Conservation (phyloP, 2,329 filamentous ascomycete species). For the Samsoniella hepiali region DNA sequence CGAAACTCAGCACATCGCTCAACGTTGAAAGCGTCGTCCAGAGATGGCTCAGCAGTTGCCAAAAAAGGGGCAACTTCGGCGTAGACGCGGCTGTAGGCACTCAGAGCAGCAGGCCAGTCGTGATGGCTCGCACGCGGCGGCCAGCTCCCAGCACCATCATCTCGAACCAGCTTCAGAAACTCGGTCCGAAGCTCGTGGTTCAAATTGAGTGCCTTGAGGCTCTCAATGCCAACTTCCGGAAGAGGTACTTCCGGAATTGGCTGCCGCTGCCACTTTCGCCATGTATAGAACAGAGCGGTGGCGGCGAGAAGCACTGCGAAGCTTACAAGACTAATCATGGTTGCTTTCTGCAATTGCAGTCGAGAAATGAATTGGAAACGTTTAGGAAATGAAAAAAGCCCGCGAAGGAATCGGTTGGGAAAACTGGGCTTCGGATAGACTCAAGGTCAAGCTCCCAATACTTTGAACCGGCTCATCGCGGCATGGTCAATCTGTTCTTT, state of each 20-base stretch:
- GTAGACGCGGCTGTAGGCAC: background rate
- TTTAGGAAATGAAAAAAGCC: too few relatives aligned
- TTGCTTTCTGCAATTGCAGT: too few relatives aligned
- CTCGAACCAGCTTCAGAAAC: background rate
- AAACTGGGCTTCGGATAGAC: background rate
- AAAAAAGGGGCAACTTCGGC: background rate
- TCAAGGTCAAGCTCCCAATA: background rate
- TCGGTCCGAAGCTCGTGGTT: background rate
- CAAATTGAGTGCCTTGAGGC: background rate
- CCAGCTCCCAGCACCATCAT: constrained; percentile 7
- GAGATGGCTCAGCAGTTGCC: constrained; percentile 2
- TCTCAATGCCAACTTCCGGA: background rate
- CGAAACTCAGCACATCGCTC: background rate
- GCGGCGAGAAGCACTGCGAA: background rate
- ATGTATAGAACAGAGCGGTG: background rate
- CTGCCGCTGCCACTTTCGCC: background rate
- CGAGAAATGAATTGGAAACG: background rate
- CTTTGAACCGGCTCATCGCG: background rate
- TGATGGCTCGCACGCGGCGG: background rate
- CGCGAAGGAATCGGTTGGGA: background rate
- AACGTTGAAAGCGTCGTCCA: background rate
- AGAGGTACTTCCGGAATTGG: background rate
- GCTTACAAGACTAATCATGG: background rate
- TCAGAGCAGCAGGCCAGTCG: constrained; percentile 1
- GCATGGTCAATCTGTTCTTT: too few relatives aligned